These are phyloP conservation scores for Phaeotremella skinneri DNA, from an alignment of 768 basidiomycete genomes.

Conservation along the genomic window DNA sequence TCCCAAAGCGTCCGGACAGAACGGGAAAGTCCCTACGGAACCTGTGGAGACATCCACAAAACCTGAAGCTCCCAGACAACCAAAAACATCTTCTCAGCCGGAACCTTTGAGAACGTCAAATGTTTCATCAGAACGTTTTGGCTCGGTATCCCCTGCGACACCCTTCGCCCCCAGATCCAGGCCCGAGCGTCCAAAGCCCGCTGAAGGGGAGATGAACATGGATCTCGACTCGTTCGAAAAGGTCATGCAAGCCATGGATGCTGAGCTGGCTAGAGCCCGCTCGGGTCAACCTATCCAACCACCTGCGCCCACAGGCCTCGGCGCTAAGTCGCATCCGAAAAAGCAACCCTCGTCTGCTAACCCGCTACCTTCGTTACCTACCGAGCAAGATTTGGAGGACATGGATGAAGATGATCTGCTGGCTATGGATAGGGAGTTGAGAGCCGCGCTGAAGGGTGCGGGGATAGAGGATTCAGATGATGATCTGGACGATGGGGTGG, in stretches of 20 bases:
- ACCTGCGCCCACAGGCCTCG: constrained; percentile 19
- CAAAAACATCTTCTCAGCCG: neutral
- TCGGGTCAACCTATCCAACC: constrained; percentile 34
- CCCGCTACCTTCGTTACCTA: constrained; percentile 44
- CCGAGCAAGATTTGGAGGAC: constrained; percentile 56
- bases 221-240: constrained; percentile 88
- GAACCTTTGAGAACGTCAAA: constrained; percentile 6
- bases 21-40: no score
- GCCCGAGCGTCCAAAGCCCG: neutral
- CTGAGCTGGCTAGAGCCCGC: constrained; percentile 59
- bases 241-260: constrained; percentile 95
- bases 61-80: neutral
- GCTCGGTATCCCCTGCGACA: constrained; percentile 12
- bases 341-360: constrained; percentile 14
- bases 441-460: constrained; percentile 59
- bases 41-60: neutral
- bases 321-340: constrained; percentile 11
- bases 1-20: no score
- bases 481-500: constrained; percentile 56
- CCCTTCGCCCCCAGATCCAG: constrained; percentile 5
- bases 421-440: constrained; percentile 85
- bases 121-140: constrained; percentile 2
- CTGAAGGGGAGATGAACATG: constrained; percentile 55
- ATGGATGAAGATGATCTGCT: constrained; percentile 65
- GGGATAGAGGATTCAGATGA: constrained; percentile 58